These are phyloP conservation scores for Marasmius sp. DNA, from an alignment of 1,284 basidiomycete species.

Conservation along the genomic window DNA sequence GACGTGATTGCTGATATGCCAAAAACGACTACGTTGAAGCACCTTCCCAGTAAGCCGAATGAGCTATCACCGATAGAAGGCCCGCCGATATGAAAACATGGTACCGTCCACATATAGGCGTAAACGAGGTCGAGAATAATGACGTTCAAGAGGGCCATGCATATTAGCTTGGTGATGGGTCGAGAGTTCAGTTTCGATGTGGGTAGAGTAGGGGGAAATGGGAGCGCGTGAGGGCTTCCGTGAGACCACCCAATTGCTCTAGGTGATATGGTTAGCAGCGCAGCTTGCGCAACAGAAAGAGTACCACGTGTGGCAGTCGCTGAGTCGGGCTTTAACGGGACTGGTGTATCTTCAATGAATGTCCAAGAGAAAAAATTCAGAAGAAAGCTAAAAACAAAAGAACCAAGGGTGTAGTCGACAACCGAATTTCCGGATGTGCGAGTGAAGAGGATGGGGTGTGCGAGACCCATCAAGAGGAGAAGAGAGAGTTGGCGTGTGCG, in stretches of 20 bases:
- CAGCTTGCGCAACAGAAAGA: not conserved
- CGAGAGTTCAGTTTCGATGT: not conserved
- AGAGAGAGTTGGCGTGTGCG: not conserved
- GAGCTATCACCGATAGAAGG: not conserved
- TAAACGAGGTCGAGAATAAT: not conserved
- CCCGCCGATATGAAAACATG: not conserved
- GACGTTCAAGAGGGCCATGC: not conserved
- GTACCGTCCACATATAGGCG: not conserved
- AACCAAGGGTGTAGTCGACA: not conserved
- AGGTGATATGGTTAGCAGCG: not conserved
- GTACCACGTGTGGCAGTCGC: not conserved
- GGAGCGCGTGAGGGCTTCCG: not conserved
- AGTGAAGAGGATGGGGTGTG: not conserved
- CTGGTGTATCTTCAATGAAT: not conserved
- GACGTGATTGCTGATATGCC: not conserved
- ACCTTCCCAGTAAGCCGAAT: not conserved
- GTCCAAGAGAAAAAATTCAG: not conserved
- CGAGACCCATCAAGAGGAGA: not conserved
- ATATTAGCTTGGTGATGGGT: not conserved
- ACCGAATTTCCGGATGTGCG: not conserved
- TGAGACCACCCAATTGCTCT: not conserved
- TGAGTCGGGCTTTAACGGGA: not conserved
- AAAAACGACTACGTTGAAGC: not conserved
- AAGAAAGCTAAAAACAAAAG: not conserved
- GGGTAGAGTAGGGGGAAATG: not conserved